Conservation (phyloP, 2,329 filamentous ascomycete species). For the Ceratocystis smalleyi region DNA sequence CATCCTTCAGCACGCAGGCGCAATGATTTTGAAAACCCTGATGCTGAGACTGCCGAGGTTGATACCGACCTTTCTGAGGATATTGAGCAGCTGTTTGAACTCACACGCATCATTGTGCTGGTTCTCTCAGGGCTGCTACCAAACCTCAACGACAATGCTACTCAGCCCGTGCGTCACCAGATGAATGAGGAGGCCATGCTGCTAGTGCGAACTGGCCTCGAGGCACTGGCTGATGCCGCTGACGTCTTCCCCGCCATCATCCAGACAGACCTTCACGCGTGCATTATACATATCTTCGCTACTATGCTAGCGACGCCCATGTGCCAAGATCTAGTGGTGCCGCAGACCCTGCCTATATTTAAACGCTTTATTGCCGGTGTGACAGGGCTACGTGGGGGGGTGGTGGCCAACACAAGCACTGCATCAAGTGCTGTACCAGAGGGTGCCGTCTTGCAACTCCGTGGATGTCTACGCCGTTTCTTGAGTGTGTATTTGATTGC, state of each 20-base stretch:
- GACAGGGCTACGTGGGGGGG: slow-evolving; percentile 31
- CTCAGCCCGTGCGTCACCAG: slow-evolving; percentile 50
- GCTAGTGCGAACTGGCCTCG: slow-evolving; percentile 64
- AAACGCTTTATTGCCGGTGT: slow-evolving; percentile 78
- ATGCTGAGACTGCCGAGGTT: slow-evolving; percentile 32
- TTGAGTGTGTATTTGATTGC: slow-evolving; percentile 62
- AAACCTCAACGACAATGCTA: slow-evolving; percentile 51
- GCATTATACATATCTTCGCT: slow-evolving; percentile 90
- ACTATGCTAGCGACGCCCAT: slow-evolving; percentile 71
- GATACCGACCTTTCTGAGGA: slow-evolving; percentile 77
- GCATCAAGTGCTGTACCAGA: slow-evolving; percentile 24
- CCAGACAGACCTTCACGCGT: slow-evolving; percentile 88
- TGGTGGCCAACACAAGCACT: slow-evolving; percentile 20
- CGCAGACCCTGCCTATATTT: slow-evolving; percentile 77
- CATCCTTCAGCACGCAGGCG: slow-evolving; percentile 66
- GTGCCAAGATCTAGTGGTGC: slow-evolving; percentile 79
- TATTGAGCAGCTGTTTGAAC: slow-evolving; percentile 92
- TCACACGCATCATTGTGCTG: slow-evolving; percentile 89
- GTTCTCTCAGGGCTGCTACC: slow-evolving; percentile 79
- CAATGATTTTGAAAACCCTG: slow-evolving; percentile 14
- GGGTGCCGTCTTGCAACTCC: slow-evolving; percentile 53
- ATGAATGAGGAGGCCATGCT: slow-evolving; percentile 77
- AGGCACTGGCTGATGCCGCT: slow-evolving; percentile 82
- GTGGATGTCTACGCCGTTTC: slow-evolving; percentile 70
- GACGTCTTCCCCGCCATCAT: slow-evolving; percentile 94